Conservation (phyloP, 2,329 filamentous ascomycete species). For the Pseudogymnoascus sp. region DNA sequence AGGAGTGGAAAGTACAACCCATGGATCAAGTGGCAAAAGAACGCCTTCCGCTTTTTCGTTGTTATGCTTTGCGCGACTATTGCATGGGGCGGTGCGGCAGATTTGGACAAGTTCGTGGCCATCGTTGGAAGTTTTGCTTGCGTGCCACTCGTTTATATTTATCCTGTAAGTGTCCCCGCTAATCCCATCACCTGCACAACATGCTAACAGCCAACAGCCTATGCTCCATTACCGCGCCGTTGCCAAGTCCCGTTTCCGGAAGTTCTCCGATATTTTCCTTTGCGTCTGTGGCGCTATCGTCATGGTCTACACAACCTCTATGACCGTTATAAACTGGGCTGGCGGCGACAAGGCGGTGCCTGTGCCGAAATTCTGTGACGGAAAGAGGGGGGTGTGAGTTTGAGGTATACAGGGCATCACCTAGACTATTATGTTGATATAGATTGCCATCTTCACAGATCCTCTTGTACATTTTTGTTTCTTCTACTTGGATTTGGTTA, state of each 20-base stretch:
- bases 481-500: neutral
- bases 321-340: slow-evolving; percentile 85
- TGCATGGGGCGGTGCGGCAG: slow-evolving; percentile 84
- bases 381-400: neutral
- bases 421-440: neutral
- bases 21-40: slow-evolving; percentile 99
- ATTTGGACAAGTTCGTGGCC: slow-evolving; percentile 95
- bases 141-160: slow-evolving; percentile 93
- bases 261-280: slow-evolving; percentile 63
- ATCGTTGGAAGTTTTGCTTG: slow-evolving; percentile 96
- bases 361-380: slow-evolving; percentile 56
- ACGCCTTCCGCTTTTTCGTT: slow-evolving; percentile 87
- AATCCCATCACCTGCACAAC: neutral
- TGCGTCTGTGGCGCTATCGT: slow-evolving; percentile 75
- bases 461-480: neutral
- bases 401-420: neutral
- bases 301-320: slow-evolving; percentile 83
- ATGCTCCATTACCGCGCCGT: slow-evolving; percentile 81
- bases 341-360: slow-evolving; percentile 41
- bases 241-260: slow-evolving; percentile 59
- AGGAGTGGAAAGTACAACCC: slow-evolving; percentile 95
- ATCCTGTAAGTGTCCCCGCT: slow-evolving; percentile 64
- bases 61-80: slow-evolving; percentile 79
- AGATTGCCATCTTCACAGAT: neutral
- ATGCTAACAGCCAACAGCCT: slow-evolving; percentile 47